phyloP scores from a whole-genome alignment of 2,329 filamentous ascomycete genomes.

The Aureobasidium sp. region DNA sequence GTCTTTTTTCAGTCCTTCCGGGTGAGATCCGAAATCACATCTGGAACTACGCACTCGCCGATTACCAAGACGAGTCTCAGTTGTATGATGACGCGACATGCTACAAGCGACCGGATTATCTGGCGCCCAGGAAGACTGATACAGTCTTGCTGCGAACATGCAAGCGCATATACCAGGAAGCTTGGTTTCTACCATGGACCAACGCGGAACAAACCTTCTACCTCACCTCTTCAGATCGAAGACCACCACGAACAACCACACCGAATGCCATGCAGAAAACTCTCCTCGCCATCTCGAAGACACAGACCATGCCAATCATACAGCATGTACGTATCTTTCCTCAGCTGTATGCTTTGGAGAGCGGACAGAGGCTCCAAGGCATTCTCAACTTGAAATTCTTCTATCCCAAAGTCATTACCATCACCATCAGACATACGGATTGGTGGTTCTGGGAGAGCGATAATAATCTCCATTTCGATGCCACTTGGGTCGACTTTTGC shows the following conservation, averaged over 20 bases:
- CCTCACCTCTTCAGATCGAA: constrained; percentile 4
- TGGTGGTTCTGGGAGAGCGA: constrained; percentile 42
- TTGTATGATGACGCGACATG: constrained; percentile 30
- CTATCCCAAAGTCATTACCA: constrained; percentile 29
- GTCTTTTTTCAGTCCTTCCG: constrained; percentile 1
- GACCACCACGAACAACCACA: constrained; percentile 18
- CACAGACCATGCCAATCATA: constrained; percentile 4
- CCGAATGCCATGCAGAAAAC: constrained; percentile 10
- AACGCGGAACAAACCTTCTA: constrained; percentile 21
- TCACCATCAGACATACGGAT: constrained; percentile 40
- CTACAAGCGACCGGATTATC: constrained; percentile 39
- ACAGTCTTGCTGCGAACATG: constrained; percentile 39
- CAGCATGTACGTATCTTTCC: constrained; percentile 21
- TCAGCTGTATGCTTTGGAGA: constrained; percentile 21
- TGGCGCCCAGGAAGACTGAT: constrained; percentile 27
- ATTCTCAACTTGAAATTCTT: constrained; percentile 28
- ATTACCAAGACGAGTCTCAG: constrained; percentile 30
- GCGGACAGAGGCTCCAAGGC: constrained; percentile 12
- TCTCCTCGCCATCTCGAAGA: constrained; percentile 3
- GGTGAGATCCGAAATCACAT: constrained; percentile 41
- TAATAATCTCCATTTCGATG: constrained; percentile 29
- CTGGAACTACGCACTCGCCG: constrained; percentile 37
- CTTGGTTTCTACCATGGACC: constrained; percentile 22
- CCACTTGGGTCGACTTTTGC: constrained; percentile 28
- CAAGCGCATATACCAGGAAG: constrained; percentile 40